Evolutionary conservation across 176 grass and related monocot species (phyloP), one percentile per base, ranked within the genome.

Genomic region (Triticum monococcum): DNA sequence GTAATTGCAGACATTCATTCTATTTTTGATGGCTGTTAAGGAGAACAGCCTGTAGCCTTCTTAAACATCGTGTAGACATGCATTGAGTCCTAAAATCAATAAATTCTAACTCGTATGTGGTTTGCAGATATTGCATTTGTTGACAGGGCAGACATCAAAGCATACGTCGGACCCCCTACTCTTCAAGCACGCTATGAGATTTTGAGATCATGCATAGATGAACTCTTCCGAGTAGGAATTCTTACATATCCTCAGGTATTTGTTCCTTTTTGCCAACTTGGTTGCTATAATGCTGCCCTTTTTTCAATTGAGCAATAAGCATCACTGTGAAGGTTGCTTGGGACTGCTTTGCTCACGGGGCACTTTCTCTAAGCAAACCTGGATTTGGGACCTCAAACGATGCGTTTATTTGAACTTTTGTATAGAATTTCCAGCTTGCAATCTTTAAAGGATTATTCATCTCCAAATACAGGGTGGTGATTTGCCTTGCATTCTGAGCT

Each of bases 61-160:
- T 84, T 28, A 12, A 43, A 30, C 43, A 48, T 16, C 70, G 45
- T 24, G 30, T 52, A 25, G 16, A 80, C 18, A 64, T 43, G 57
- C 67, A 69, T 61, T 41, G 37, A 68, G 56, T 77, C 72, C 22
- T 64, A 54, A 50, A 84, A 76, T 22, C 43, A 57, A 48, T 36
- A 80, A 81, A 79, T 84, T 8, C 65, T 93, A 77, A 91, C 60
- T 80, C 14, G 68, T 76, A 24, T 84, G 54, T 90, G 84, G 72
- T 85, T 86, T 92, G 88, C 89, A 97, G 89, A 97, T 95, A 95
- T 95, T 90, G 95, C 95, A 33, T 97, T 97, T 90, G 95, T 97
- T 88, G 95, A 93, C 72, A 93, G 97, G 83, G 97, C 97, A 86
- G 97, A 99, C 52, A 99, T 99, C 87, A 99, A 99, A 77, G 97